phyloP scores from a whole-genome alignment of 371 early-diverging fungal species.

The Funneliformis caledonium region DNA sequence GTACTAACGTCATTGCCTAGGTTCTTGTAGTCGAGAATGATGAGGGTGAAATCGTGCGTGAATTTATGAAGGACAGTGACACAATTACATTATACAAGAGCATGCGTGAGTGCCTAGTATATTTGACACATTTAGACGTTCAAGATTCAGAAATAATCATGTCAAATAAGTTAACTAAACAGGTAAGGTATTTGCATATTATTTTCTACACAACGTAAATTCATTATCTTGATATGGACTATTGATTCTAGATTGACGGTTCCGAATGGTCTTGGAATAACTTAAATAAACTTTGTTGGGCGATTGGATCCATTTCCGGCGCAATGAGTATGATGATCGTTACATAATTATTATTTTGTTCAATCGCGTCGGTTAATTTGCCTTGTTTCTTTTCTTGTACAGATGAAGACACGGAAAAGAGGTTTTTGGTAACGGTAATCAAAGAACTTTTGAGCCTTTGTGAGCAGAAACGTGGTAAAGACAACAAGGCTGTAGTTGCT shows the following conservation, averaged over 20 bases:
- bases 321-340: constrained; percentile 72
- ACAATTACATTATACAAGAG: constrained; percentile 98
- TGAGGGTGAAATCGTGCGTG: constrained; percentile 99
- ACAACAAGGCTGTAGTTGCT: constrained; percentile 99
- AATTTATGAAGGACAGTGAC: constrained; percentile 98
- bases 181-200: constrained; percentile 56
- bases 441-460: constrained; percentile 94
- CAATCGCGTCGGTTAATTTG: neutral
- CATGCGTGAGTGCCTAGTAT: constrained; percentile 97
- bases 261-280: constrained; percentile 96
- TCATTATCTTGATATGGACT: neutral
- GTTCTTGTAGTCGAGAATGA: constrained; percentile 99
- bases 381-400: neutral
- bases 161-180: constrained; percentile 86
- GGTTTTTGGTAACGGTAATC: constrained; percentile 97
- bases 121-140: constrained; percentile 94
- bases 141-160: constrained; percentile 94
- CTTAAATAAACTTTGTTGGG: constrained; percentile 99
- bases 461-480: constrained; percentile 96
- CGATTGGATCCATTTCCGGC: constrained; percentile 98
- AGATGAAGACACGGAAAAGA: constrained; percentile 93
- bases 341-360: neutral
- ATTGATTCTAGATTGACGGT: constrained; percentile 75
- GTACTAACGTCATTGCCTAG: constrained; percentile 44
- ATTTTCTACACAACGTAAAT: neutral